These are phyloP conservation scores for Glonium stellatum DNA, from an alignment of 495 filamentous ascomycete genomes.

Conservation along the genomic window DNA sequence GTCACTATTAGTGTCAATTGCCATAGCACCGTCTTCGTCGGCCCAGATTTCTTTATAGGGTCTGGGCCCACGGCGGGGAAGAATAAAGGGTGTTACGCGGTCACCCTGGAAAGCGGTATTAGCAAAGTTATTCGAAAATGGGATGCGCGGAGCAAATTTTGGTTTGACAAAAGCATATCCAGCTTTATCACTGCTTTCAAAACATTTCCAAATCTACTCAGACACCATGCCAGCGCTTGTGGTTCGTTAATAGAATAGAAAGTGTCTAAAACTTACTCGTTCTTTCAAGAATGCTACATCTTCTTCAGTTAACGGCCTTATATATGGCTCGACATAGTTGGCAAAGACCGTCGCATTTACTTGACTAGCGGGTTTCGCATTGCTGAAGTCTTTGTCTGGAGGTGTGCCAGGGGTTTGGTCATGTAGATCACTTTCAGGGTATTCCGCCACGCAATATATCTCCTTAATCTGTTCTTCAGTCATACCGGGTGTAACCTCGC, in stretches of 20 bases:
- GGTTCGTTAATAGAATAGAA: not conserved
- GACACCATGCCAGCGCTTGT: constrained; percentile 2
- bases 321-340: constrained; percentile 81
- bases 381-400: constrained; percentile 92
- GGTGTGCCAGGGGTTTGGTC: constrained; percentile 81
- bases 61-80: constrained; percentile 76
- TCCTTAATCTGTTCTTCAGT: constrained; percentile 72
- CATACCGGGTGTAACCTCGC: constrained; percentile 63
- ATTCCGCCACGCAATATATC: constrained; percentile 79
- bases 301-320: constrained; percentile 85
- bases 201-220: constrained; percentile 24
- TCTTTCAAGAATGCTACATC: constrained; percentile 91
- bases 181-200: too few species aligned
- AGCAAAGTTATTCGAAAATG: too few species aligned
- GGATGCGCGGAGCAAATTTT: too few species aligned
- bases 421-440: constrained; percentile 69
- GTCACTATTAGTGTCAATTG: constrained; percentile 57
- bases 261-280: constrained; percentile 42
- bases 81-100: constrained; percentile 71
- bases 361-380: constrained; percentile 86
- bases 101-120: constrained; percentile 47
- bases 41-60: constrained; percentile 87
- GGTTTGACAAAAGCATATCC: too few species aligned
- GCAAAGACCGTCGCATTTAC: constrained; percentile 86
- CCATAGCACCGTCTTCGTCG: constrained; percentile 78